A percentile compares a stretch with the other conserved stretches of the same genome.
Conservation (phyloP, 768 basidiomycete species). For the Collybiopsis luxurians region DNA sequence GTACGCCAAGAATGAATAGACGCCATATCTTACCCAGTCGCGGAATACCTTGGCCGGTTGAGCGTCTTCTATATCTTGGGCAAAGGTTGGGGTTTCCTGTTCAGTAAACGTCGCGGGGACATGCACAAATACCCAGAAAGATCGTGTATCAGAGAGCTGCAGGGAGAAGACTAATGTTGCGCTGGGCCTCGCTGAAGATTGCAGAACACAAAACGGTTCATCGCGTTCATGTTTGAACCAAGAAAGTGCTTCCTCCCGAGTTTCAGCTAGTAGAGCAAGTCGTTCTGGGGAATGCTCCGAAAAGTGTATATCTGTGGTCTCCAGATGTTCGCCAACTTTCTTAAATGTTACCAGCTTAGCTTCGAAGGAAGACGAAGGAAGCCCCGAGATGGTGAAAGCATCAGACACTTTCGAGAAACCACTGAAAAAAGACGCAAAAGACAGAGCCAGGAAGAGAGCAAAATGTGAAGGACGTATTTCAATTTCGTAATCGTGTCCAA, state of each 20-base stretch:
- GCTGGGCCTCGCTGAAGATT: no score
- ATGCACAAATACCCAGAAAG: no score
- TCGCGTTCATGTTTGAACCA: constrained; percentile 1
- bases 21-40: no score
- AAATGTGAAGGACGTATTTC: not conserved
- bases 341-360: not conserved
- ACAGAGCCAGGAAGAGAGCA: not conserved
- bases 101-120: no score
- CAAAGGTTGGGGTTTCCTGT: no score
- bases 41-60: no score
- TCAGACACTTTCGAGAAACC: not conserved
- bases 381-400: not conserved
- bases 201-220: not conserved
- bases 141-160: no score
- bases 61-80: no score
- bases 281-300: not conserved
- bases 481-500: not conserved
- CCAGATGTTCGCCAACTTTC: not conserved
- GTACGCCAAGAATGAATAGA: no score
- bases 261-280: not conserved
- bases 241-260: not conserved
- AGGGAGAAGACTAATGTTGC: no score
- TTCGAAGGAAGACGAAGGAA: not conserved
- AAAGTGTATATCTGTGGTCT: not conserved
- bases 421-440: not conserved